phyloP scores from a whole-genome alignment of 768 basidiomycete species.

The Auricularia cornea region DNA sequence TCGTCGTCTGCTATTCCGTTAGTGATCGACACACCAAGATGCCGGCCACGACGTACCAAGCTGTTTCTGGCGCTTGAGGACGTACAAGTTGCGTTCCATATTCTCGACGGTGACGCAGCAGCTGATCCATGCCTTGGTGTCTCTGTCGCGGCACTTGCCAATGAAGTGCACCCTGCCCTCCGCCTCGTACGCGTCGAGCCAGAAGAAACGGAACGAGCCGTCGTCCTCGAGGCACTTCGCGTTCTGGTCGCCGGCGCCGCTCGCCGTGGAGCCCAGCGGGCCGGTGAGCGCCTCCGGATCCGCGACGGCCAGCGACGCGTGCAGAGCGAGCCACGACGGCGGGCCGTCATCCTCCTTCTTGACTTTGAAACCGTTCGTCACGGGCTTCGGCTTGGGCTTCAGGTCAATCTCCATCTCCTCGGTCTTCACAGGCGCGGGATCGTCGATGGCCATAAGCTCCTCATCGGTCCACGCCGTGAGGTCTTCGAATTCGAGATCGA shows the following conservation, averaged over 20 bases:
- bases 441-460: constrained; percentile 17
- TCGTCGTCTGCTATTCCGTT: constrained; percentile 14
- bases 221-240: constrained; percentile 69
- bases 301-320: constrained; percentile 59
- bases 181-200: constrained; percentile 90
- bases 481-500: constrained; percentile 13
- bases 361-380: constrained; percentile 13
- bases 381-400: constrained; percentile 14
- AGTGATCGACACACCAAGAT: too few species aligned
- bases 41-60: constrained; percentile 16
- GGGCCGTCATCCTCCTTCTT: constrained; percentile 34
- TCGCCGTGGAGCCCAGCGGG: constrained; percentile 26
- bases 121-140: constrained; percentile 60
- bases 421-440: constrained; percentile 13
- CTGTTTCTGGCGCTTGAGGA: constrained; percentile 68
- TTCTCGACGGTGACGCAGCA: constrained; percentile 81
- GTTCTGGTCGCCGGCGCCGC: constrained; percentile 25
- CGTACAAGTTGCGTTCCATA: constrained; percentile 84
- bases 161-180: constrained; percentile 81
- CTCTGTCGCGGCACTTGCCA: constrained; percentile 83
- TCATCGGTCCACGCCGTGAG: constrained; percentile 11
- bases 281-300: constrained; percentile 51
- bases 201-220: constrained; percentile 84
- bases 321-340: constrained; percentile 66
- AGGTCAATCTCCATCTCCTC: constrained; percentile 17